Conservation (phyloP, 441 rosid species). For the Geranium incanum region DNA sequence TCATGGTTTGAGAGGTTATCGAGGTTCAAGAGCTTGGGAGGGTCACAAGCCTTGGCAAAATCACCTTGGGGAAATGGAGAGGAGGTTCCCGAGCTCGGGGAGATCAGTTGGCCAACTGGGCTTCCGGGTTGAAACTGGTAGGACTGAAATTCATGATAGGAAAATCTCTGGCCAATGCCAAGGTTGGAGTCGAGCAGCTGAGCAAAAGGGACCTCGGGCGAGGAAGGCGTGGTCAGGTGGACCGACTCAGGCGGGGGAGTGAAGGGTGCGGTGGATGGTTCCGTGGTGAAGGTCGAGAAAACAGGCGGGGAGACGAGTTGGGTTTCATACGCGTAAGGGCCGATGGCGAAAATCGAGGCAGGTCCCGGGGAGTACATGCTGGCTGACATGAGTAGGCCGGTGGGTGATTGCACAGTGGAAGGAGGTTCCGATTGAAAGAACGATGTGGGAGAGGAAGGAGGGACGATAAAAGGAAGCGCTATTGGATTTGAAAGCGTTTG, state of each 20-base stretch:
- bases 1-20: constrained; percentile 34
- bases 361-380: constrained; percentile 67
- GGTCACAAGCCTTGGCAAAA: constrained; percentile 8
- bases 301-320: constrained; percentile 92
- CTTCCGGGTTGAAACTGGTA: constrained; percentile 92
- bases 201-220: constrained; percentile 95
- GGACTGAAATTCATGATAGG: constrained; percentile 63
- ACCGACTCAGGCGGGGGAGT: constrained; percentile 83
- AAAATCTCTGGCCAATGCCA: constrained; percentile 30
- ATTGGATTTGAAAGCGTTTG: constrained; percentile 30
- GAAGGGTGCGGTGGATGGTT: constrained; percentile 90
- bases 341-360: constrained; percentile 77
- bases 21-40: constrained; percentile 62
- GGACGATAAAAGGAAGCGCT: constrained; percentile 71
- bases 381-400: constrained; percentile 50
- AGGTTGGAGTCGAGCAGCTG: constrained; percentile 53
- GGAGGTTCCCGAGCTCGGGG: constrained; percentile 84
- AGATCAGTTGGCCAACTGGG: constrained; percentile 78
- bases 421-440: constrained; percentile 89
- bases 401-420: constrained; percentile 76
- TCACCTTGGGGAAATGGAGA: constrained; percentile 56
- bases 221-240: constrained; percentile 80
- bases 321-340: constrained; percentile 88
- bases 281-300: constrained; percentile 78
- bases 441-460: constrained; percentile 94